Conservation (phyloP, 2,329 filamentous ascomycete genomes). For the Dissoconium aciculare region DNA sequence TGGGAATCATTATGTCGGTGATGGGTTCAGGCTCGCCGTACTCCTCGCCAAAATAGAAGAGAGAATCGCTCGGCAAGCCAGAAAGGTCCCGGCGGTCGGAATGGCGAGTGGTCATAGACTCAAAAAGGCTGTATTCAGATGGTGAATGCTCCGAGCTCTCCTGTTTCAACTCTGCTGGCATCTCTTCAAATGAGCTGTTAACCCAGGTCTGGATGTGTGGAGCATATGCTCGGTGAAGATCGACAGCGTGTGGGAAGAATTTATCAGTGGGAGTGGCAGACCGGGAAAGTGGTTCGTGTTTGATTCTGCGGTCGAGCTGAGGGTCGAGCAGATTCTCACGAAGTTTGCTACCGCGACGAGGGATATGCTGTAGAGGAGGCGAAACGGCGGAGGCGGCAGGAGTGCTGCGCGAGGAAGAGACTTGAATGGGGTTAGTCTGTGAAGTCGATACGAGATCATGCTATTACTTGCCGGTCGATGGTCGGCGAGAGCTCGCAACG, state of each 20-base stretch:
- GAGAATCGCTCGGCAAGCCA: constrained; percentile 7
- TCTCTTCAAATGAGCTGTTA: constrained; percentile 6
- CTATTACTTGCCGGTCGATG: constrained; percentile 10
- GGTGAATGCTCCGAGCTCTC: constrained; percentile 10
- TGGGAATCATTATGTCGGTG: constrained; percentile 38
- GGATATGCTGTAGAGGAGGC: constrained; percentile 2
- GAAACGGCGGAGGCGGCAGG: constrained; percentile 8
- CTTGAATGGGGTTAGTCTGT: constrained; percentile 5
- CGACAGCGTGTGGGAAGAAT: constrained; percentile 9
- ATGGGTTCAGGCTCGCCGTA: constrained; percentile 17
- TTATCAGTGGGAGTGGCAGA: constrained; percentile 14
- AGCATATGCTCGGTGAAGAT: constrained; percentile 17
- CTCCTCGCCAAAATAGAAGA: constrained; percentile 15
- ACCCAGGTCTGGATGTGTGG: constrained; percentile 27
- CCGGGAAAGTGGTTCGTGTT: constrained; percentile 15
- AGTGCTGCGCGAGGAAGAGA: constrained; percentile 15
- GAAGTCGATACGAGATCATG: neutral
- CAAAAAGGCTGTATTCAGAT: constrained; percentile 7
- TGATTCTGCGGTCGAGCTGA: constrained; percentile 16
- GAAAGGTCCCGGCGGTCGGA: constrained; percentile 2
- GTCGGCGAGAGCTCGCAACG: constrained; percentile 8
- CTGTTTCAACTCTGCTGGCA: constrained; percentile 13
- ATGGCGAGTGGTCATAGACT: constrained; percentile 3
- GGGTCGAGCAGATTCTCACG: constrained; percentile 21
- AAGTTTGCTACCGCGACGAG: constrained; percentile 8